Conservation (phyloP, 202 grass and related monocot species). For the Schoenoplectus tabernaemontani region DNA sequence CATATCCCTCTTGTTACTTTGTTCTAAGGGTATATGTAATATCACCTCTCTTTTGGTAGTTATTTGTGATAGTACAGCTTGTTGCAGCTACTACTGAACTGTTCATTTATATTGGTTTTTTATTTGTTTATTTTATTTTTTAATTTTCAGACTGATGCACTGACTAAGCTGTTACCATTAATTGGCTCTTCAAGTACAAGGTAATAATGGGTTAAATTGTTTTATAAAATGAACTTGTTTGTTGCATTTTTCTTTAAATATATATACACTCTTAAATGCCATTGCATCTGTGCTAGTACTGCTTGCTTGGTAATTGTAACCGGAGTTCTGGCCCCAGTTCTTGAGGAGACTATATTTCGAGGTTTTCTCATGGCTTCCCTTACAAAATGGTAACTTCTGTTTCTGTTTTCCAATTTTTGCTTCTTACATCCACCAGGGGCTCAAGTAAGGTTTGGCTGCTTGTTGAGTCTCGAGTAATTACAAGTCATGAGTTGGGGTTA, state of each 20-base stretch:
- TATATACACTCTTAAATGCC: conserved; percentile 6
- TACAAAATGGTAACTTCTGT: conserved; percentile 65
- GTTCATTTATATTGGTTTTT: not conserved
- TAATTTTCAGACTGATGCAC: conserved; percentile 76
- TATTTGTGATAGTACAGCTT: not conserved
- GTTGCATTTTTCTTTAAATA: conserved; percentile 11
- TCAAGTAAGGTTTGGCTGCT: not conserved
- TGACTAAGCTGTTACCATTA: conserved; percentile 64
- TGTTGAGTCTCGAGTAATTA: not conserved
- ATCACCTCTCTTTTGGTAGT: not conserved
- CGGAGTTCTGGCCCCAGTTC: conserved; percentile 83
- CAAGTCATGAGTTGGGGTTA: not conserved
- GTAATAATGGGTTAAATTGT: conserved; percentile 23
- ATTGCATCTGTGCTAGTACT: conserved; percentile 38
- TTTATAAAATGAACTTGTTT: conserved; percentile 2
- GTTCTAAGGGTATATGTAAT: not conserved
- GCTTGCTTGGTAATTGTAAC: conserved; percentile 78
- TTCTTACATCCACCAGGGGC: not conserved
- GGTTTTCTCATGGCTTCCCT: conserved; percentile 90
- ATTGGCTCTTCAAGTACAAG: conserved; percentile 84
- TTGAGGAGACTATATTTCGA: conserved; percentile 94
- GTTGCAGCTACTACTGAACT: not conserved
- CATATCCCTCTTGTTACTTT: not conserved
- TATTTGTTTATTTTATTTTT: conserved; percentile 17
- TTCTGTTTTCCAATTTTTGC: not conserved